Conservation (phyloP, 371 early-diverging fungal genomes). For the Haplosporangium sp. region DNA sequence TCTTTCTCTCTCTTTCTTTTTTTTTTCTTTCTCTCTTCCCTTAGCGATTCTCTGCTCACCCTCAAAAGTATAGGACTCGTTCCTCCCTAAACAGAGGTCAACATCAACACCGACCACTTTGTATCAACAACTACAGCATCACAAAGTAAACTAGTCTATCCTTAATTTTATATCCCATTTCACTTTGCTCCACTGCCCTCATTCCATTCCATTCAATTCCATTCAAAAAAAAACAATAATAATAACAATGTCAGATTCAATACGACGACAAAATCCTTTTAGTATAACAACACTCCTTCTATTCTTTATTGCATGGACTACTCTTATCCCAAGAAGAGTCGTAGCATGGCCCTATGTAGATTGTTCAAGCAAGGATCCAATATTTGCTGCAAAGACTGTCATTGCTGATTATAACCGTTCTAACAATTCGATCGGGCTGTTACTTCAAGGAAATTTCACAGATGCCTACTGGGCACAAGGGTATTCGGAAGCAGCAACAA, state of each 20-base stretch:
- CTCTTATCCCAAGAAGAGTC: neutral
- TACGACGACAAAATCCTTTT: neutral
- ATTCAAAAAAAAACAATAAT: neutral
- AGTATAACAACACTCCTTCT: constrained; percentile 6
- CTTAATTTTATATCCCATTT: neutral
- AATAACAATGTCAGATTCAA: constrained; percentile 4
- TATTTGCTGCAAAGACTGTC: constrained; percentile 24
- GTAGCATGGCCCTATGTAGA: constrained; percentile 50
- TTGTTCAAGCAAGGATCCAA: constrained; percentile 34
- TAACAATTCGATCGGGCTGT: constrained; percentile 42
- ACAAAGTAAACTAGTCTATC: neutral
- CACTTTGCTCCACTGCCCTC: neutral
- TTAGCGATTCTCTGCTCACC: neutral
- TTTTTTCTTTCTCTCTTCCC: neutral
- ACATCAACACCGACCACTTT: no score
- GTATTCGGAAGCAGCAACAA: constrained; percentile 31
- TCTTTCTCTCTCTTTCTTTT: neutral
- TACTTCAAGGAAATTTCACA: constrained; percentile 36
- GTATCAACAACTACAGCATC: no score
- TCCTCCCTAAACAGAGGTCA: neutral
- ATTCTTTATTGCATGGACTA: neutral
- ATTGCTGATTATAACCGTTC: constrained; percentile 34
- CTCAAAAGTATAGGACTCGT: constrained; percentile 4
- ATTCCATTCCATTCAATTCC: neutral
- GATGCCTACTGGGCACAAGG: constrained; percentile 45